Evolutionary conservation across 176 grass and related monocot species (phyloP).

Genomic region (Oryza coarctata): DNA sequence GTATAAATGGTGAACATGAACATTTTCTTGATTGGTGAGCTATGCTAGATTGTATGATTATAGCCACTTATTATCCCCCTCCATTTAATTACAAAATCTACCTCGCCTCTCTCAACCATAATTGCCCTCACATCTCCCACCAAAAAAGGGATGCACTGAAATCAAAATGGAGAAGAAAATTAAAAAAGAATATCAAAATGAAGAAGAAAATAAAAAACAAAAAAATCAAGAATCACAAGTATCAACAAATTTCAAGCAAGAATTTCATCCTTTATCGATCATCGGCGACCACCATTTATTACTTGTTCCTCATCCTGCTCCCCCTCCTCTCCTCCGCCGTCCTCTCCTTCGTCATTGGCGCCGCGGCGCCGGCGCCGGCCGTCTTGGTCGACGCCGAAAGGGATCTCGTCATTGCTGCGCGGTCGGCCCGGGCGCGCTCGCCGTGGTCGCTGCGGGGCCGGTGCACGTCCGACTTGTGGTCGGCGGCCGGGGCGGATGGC

Average conservation of each 20-base stretch:
- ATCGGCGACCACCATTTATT: background rate
- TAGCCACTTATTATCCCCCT: conserved; percentile 32
- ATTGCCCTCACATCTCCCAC: conserved; percentile 42
- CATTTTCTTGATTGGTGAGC: background rate
- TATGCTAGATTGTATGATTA: conserved; percentile 26
- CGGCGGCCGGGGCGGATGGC: background rate
- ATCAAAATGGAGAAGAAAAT: background rate
- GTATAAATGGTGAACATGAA: background rate
- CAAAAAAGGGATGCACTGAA: conserved; percentile 38
- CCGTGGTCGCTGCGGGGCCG: conserved; percentile 17
- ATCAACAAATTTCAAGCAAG: conserved; percentile 41
- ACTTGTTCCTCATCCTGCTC: conserved; percentile 50
- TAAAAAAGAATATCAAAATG: too few species aligned
- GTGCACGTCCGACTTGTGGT: conserved; percentile 47
- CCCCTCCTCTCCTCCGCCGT: conserved; percentile 35
- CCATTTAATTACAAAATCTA: conserved; percentile 54
- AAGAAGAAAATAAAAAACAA: background rate
- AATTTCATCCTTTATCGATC: background rate
- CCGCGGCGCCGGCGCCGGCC: background rate
- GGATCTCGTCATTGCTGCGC: conserved; percentile 38
- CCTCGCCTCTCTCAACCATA: background rate
- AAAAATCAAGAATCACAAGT: conserved; percentile 40
- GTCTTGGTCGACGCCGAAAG: conserved; percentile 42
- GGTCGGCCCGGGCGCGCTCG: conserved; percentile 9
- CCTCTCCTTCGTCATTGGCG: conserved; percentile 43